A percentile compares a stretch with the other conserved stretches of the same genome.
These are phyloP conservation scores for Macrotyloma uniflorum DNA, from an alignment of 306 rosid genomes.

Conservation along the genomic window DNA sequence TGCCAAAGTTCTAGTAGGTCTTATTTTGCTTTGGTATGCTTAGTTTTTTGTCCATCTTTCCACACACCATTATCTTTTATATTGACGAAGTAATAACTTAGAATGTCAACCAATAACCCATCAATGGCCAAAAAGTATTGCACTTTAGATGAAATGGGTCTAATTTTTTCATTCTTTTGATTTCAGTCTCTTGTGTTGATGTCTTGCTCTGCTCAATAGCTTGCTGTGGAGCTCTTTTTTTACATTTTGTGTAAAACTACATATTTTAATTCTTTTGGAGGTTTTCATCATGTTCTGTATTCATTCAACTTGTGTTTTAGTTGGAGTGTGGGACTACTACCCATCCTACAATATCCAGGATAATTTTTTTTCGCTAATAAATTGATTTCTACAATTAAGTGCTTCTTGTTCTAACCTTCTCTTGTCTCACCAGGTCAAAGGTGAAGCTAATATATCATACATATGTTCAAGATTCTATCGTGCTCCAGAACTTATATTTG, in stretches of 20 bases:
- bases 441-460: constrained; percentile 93
- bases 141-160: background rate
- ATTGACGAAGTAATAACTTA: background rate
- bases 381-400: constrained; percentile 13
- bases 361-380: background rate
- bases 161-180: background rate
- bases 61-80: background rate
- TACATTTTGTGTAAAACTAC: background rate
- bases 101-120: constrained; percentile 9
- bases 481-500: constrained; percentile 96
- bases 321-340: background rate
- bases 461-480: constrained; percentile 96
- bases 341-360: constrained; percentile 23
- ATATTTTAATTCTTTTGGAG: background rate
- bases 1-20: constrained; percentile 90
- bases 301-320: constrained; percentile 21
- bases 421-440: constrained; percentile 64
- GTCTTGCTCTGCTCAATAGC: background rate
- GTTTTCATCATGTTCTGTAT: background rate
- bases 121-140: background rate
- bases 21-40: constrained; percentile 30
- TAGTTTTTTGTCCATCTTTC: background rate
- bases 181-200: background rate
- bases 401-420: constrained; percentile 29
- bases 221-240: background rate